Base-by-base conservation (phyloP, 2,329 filamentous ascomycete genomes). In the Penicillium hesseltinei region DNA sequence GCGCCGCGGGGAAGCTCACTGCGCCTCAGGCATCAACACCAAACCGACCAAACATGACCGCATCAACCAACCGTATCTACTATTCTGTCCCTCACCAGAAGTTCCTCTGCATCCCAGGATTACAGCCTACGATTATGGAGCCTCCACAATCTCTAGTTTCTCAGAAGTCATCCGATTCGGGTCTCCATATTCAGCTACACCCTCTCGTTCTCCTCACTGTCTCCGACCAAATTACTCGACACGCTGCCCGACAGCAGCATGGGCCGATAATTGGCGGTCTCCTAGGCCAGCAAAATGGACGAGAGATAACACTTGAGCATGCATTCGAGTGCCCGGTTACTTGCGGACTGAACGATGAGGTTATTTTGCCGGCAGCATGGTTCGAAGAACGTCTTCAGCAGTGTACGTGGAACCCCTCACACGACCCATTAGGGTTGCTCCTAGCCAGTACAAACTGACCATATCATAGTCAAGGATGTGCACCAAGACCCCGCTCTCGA, bases 151-250 rank as follows among this genome's bases (percentile, higher is more conserved):
- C 85, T 52, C 81, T 90, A 60, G 72, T 91, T 46, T 90, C 88
- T 6, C 81, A 80, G 57, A 88, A 86, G 75, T 82, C 85, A 5
- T 85, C 85, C 42, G 90, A 94, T 74, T 88, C 88, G 21, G 85
- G 86, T 50, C 85, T 95, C 44, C 88, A 91, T 63, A 86, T 92
- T 55, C 86, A 92, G 66, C 85, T 99, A 19, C 94, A 99, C 70
- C 94, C 94, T 27, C 87, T 99, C 48, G 92, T 96, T 51, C 88
- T 97, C 64, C 90, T 99, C 77, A 95, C 90, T 63, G 94, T 99
- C 69, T 96, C 93, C 66, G 94, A 99, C 76, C 95, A 96, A 74
- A 92, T 97, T 73, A 96, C 93, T 57, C 86, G 94, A 59, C 92
- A 96, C 75, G 90, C 88, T 1, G 82, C 96, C 56, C 86, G 94